A percentile compares a stretch with the other conserved stretches of the same genome.
These are phyloP conservation scores for Globisporangium mamillatum DNA, from an alignment of 352 stramenopile species.

Conservation along the genomic window DNA sequence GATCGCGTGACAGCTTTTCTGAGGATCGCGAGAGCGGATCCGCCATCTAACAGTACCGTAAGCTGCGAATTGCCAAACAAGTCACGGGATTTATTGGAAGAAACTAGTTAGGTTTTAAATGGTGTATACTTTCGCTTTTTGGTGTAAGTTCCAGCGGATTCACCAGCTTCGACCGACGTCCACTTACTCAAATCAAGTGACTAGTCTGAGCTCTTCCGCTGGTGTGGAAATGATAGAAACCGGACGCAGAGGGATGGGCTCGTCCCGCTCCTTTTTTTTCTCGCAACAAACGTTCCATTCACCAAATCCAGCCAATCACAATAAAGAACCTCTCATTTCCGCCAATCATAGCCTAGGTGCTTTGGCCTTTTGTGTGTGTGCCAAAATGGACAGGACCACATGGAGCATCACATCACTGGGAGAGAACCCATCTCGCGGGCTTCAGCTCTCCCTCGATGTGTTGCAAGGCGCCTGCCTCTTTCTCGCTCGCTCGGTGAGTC, in stretches of 20 bases:
- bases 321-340: neutral
- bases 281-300: neutral
- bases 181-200: neutral
- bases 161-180: neutral
- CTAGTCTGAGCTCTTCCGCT: constrained; percentile 1
- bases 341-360: neutral
- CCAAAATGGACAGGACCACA: neutral
- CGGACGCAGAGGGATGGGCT: neutral
- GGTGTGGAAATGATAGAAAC: neutral
- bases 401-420: neutral
- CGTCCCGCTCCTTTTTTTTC: neutral
- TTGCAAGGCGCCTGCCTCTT: neutral
- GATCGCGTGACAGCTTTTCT: constrained; percentile 4
- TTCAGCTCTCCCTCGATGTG: constrained; percentile 3
- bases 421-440: constrained; percentile 4
- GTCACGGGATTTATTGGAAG: neutral
- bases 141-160: neutral
- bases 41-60: neutral
- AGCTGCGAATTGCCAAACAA: neutral
- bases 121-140: neutral
- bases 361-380: neutral
- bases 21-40: neutral
- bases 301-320: neutral
- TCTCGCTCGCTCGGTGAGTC: neutral
- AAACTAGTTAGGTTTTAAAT: neutral